Percentiles rank a stretch among this genome's conserved stretches.
Evolutionary conservation across 2,329 filamentous ascomycete genomes (phyloP).

Genomic region (Reticulascus tulasneorum): DNA sequence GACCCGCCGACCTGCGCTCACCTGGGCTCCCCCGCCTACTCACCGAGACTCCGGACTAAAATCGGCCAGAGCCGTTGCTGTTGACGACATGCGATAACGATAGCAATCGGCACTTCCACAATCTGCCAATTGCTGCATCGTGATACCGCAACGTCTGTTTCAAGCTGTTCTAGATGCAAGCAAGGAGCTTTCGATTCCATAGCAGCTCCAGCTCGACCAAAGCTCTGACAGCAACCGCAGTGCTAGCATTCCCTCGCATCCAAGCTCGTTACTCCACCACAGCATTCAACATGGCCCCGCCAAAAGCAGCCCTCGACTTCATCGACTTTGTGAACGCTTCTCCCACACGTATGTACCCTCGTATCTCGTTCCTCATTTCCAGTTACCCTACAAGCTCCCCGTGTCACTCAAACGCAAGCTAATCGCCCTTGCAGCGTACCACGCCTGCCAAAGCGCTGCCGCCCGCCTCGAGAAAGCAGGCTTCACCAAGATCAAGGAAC

Average conservation of each 20-base stretch:
- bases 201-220: slow-evolving; percentile 4
- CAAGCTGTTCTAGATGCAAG: slow-evolving; percentile 11
- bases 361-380: slow-evolving; percentile 16
- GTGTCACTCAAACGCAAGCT: background rate
- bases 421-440: slow-evolving; percentile 65
- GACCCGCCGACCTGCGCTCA: too few species aligned
- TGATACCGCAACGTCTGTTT: too few species aligned
- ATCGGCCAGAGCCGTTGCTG: slow-evolving; percentile 10
- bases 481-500: slow-evolving; percentile 85
- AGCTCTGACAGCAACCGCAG: background rate
- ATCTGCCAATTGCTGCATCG: too few species aligned
- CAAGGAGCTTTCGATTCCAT: slow-evolving; percentile 8
- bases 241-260: slow-evolving; percentile 5
- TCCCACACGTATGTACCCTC: slow-evolving; percentile 68
- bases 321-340: slow-evolving; percentile 91
- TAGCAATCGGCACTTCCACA: slow-evolving; percentile 1
- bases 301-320: slow-evolving; percentile 70
- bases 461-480: slow-evolving; percentile 75
- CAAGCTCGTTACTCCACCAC: slow-evolving; percentile 23
- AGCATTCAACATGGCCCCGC: slow-evolving; percentile 44
- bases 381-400: background rate
- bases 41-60: slow-evolving; percentile 14
- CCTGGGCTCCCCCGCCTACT: too few species aligned
- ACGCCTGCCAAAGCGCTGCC: slow-evolving; percentile 80
- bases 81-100: slow-evolving; percentile 14